Evolutionary conservation across 2,329 filamentous ascomycete genomes (phyloP), one percentile per base, ranked within the genome.

Genomic region (Fonsecaea erecta): DNA sequence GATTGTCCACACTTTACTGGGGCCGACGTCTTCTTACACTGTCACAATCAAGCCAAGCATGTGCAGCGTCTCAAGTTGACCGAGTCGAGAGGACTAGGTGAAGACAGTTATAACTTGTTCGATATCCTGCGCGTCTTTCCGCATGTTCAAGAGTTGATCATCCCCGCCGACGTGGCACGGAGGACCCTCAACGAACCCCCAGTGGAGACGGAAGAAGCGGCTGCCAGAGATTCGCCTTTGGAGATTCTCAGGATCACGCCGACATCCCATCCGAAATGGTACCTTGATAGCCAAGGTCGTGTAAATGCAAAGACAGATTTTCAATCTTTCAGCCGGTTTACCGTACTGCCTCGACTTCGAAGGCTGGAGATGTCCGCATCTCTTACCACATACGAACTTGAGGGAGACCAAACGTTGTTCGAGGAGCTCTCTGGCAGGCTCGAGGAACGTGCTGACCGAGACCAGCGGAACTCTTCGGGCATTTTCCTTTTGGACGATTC

Each of bases 331-430:
- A 18, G 52, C 18, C 35, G 30, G 28, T 52, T 48, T 21, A 52
- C 60, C 32, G 56, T 54, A 57, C 56, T 64, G n/a, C 60, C 64
- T 16, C 35, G 35, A 40, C 52, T 66, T 18, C 57, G 63, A 43
- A 46, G 64, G 54, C 58, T 63, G 3, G 54, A 65, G 24, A 40
- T 67, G 11, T 48, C 56, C 28, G 12, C 60, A 16, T 52, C 12
- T 1, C 51, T 52, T n/a, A 26, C 51, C 43, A 34, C n/a, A 18
- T 28, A 53, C 37, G 32, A 46, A 7, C 16, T n/a, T 16, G 52
- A 46, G 12, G 56, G 21, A 30, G 28, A 60, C n/a, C n/a, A 48
- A n/a, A 32, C 2, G 16, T 32, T n/a, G 5, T 37, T 62, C 4
- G 34, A 64, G 37, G 32, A 26, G 21, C n/a, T 66, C 11, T 46